These are phyloP conservation scores for Phylloporus arenicola DNA, from an alignment of 768 basidiomycete species.

Conservation along the genomic window DNA sequence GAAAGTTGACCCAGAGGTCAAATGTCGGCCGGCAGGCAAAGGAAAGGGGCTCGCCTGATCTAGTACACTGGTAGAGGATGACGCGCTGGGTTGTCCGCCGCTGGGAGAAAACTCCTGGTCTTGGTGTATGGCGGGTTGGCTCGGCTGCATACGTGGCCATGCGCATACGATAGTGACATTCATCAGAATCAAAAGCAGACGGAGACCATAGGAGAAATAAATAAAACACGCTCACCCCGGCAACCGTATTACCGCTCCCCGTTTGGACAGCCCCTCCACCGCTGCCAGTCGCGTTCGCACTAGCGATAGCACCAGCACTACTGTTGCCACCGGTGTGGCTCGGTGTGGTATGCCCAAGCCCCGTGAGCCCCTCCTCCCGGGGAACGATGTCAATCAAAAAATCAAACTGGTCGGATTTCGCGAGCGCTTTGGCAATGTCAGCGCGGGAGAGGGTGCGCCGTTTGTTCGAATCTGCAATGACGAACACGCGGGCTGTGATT, in stretches of 20 bases:
- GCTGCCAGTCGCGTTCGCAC: too few relatives aligned
- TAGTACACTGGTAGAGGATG: constrained; percentile 20
- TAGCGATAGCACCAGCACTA: not conserved
- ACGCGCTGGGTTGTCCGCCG: constrained; percentile 13
- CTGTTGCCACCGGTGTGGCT: not conserved
- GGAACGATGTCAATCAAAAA: constrained; percentile 97
- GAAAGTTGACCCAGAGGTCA: not conserved
- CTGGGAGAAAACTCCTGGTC: constrained; percentile 22
- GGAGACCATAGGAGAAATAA: not conserved
- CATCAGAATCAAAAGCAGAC: not conserved
- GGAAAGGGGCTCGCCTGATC: constrained; percentile 17
- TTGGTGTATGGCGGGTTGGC: constrained; percentile 21
- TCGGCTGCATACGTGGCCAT: constrained; percentile 13
- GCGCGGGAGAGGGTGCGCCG: constrained; percentile 91
- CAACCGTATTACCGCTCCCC: not conserved
- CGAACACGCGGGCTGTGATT: constrained; percentile 92
- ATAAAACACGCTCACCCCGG: constrained; percentile 21
- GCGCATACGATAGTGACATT: not conserved
- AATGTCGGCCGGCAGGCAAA: not conserved
- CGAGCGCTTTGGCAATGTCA: constrained; percentile 89
- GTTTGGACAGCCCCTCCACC: not conserved
- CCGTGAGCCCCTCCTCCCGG: constrained; percentile 55
- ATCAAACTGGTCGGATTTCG: constrained; percentile 94
- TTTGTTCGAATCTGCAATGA: constrained; percentile 92
- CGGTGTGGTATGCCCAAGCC: constrained; percentile 13